Conservation (phyloP, 2,329 filamentous ascomycete genomes). For the Bipolaris zeicola region DNA sequence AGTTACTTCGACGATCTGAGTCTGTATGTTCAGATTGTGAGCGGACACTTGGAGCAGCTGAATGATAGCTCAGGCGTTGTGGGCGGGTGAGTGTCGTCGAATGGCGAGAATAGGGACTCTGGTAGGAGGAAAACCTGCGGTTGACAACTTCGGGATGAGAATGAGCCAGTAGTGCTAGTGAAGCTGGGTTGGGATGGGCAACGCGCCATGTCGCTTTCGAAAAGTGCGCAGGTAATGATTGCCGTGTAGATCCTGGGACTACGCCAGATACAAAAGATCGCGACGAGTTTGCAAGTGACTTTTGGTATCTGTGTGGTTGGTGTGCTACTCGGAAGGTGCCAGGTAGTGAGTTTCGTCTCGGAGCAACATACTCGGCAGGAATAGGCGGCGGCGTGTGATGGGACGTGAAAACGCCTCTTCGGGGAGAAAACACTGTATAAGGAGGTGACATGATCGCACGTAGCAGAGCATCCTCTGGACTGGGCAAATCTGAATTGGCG, state of each 20-base stretch:
- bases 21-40: constrained; percentile 28
- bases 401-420: constrained; percentile 35
- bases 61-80: constrained; percentile 33
- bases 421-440: background rate
- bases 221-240: constrained; percentile 35
- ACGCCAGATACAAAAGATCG: constrained; percentile 25
- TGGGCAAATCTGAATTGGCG: too few relatives aligned
- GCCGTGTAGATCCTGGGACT: constrained; percentile 26
- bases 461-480: background rate
- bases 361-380: constrained; percentile 27
- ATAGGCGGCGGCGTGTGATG: constrained; percentile 37
- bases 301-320: constrained; percentile 19
- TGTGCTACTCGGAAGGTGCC: constrained; percentile 16
- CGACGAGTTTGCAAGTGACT: constrained; percentile 22
- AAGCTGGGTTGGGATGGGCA: constrained; percentile 33
- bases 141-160: constrained; percentile 28
- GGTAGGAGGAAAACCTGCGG: constrained; percentile 25
- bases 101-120: constrained; percentile 32
- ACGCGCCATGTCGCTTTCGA: constrained; percentile 43
- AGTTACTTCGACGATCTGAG: constrained; percentile 17
- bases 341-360: constrained; percentile 21
- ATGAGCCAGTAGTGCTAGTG: constrained; percentile 23
- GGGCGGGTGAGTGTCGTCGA: constrained; percentile 40
- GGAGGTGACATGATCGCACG: background rate
- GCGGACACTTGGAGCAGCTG: constrained; percentile 28